phyloP scores from a whole-genome alignment of 2,329 filamentous ascomycete genomes.

The Clonostachys sp. region DNA sequence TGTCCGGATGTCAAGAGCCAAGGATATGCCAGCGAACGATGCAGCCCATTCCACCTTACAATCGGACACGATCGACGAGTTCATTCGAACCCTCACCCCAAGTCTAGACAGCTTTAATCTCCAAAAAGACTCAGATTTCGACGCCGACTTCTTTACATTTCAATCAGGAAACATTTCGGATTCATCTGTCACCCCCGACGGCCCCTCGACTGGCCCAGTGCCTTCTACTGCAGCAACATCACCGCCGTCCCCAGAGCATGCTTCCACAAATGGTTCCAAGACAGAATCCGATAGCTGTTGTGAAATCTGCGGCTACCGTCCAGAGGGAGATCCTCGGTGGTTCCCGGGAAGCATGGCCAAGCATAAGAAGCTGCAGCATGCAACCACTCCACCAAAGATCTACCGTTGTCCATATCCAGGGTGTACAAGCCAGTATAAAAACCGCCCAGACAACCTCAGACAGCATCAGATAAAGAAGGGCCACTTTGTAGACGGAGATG shows the following conservation, averaged over 20 bases:
- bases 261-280: constrained; percentile 13
- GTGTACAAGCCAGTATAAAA: constrained; percentile 50
- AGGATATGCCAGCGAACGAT: too few relatives aligned
- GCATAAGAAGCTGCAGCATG: constrained; percentile 51
- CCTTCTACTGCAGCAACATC: constrained; percentile 11
- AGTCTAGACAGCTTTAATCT: too few relatives aligned
- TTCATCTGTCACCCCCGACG: too few relatives aligned
- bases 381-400: constrained; percentile 39
- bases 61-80: too few relatives aligned
- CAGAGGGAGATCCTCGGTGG: constrained; percentile 53
- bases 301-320: constrained; percentile 48
- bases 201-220: too few relatives aligned
- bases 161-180: too few relatives aligned
- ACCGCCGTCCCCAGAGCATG: constrained; percentile 8
- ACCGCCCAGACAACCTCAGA: constrained; percentile 49
- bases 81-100: too few relatives aligned
- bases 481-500: constrained; percentile 44
- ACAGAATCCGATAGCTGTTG: constrained; percentile 40
- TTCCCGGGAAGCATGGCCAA: constrained; percentile 56
- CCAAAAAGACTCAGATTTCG: too few relatives aligned
- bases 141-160: too few relatives aligned
- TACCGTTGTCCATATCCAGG: constrained; percentile 49
- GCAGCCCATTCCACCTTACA: too few relatives aligned
- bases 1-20: too few relatives aligned
- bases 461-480: constrained; percentile 53